phyloP scores from a whole-genome alignment of 495 filamentous ascomycete genomes.

The Neurospora africana region DNA sequence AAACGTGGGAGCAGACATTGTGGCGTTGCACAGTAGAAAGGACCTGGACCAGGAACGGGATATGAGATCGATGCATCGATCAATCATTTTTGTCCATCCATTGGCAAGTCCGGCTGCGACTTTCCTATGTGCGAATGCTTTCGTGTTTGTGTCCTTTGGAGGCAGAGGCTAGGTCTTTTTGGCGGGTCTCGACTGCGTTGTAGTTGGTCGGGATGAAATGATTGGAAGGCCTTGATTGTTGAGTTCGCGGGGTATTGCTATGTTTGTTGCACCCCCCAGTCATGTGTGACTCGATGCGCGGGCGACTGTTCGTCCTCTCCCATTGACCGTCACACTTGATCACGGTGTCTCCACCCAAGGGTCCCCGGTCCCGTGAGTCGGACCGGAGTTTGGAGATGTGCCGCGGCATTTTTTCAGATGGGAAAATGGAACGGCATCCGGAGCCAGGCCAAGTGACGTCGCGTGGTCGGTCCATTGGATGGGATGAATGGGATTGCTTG shows the following conservation, averaged over 20 bases:
- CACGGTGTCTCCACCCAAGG: neutral
- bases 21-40: neutral
- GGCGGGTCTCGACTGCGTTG: neutral
- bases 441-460: neutral
- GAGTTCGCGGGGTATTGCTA: neutral
- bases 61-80: neutral
- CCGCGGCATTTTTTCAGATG: neutral
- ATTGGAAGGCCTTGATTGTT: neutral
- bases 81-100: neutral
- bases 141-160: neutral
- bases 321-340: neutral
- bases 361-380: neutral
- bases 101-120: neutral
- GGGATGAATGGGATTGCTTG: neutral
- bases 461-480: neutral
- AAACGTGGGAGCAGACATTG: neutral
- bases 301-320: neutral
- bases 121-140: neutral
- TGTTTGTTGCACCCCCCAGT: neutral
- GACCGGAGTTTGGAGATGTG: neutral
- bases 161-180: neutral
- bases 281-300: neutral
- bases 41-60: neutral
- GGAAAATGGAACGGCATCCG: neutral
- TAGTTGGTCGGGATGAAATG: neutral